Evolutionary conservation across 352 stramenopile genomes (phyloP), one percentile per base, ranked within the genome.

Genomic region (Globisporangium radiosum): DNA sequence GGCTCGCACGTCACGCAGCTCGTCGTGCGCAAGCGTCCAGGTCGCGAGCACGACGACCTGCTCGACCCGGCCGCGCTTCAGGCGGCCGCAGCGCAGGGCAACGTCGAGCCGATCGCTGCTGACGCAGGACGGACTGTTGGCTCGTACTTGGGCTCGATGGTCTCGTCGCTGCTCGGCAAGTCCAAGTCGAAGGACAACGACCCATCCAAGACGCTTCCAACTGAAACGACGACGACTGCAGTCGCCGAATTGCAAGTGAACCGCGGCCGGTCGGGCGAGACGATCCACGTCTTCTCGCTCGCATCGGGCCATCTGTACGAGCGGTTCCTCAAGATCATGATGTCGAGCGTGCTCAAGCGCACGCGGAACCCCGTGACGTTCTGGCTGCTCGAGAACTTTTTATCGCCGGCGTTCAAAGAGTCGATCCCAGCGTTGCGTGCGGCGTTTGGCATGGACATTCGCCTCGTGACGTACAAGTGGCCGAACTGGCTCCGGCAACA

Each of bases 391-490:
- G 97, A 99, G 72, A 98, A 98, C 67, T 99, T 99, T 67, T 65
- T 99, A 44, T 99, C 97, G 3, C 97, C 97, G 9, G 77, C 92
- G 14, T 99, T 99, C 75, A 99, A 99, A 75, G 76, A 84, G 25
- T 94, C 85, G 43, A 94, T 98, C 14, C 81, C 77, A n/a, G 86
- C 78, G 13, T 84, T 99, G 64, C 94, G 92, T 5, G 75, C 95
- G 55, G 73, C 85, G 54, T 97, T 92, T 49, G 96, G 96, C 57
- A 99, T 99, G 76, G 88, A 99, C 54, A 96, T 99, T 52, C 96
- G 90, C 55, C 97, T 99, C 57, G 96, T 99, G n/a, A 99, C 96
- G 39, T 99, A 99, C 86, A 99, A 99, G 72, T 99, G 97, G 97
- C 97, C 97, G 4, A 96, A 99, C 69, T 99, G 97, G 97, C 71